Conservation (phyloP, 768 basidiomycete genomes). For the Pleurotus giganteus region DNA sequence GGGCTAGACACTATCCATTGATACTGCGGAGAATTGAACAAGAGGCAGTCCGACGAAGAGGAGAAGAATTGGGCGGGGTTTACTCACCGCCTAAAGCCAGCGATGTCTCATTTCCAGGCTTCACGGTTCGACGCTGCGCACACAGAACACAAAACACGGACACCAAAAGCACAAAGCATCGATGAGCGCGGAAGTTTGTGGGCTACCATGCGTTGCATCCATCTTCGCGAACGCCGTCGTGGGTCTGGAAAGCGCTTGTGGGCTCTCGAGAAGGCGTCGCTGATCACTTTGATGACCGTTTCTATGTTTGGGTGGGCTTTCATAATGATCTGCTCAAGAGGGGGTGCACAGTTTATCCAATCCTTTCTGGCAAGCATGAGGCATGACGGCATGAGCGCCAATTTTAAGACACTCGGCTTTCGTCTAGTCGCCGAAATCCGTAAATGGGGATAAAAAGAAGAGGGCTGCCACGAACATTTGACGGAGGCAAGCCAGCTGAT, state of each 20-base stretch:
- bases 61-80: no score
- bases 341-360: no score
- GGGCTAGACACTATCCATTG: no score
- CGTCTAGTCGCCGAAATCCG: no score
- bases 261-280: no score
- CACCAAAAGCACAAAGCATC: not conserved
- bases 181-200: not conserved
- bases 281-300: not conserved
- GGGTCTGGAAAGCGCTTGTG: not conserved
- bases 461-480: no score
- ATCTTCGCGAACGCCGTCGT: not conserved
- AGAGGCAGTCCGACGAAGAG: no score
- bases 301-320: not conserved
- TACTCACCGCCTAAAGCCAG: not conserved
- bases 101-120: slow-evolving; percentile 3
- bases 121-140: not conserved
- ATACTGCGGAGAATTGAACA: not conserved
- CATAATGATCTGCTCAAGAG: not conserved
- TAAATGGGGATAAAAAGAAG: no score
- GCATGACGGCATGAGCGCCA: no score
- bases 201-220: not conserved
- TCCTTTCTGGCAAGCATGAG: no score
- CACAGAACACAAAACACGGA: not conserved
- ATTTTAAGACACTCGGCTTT: no score
- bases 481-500: no score